Evolutionary conservation across 768 basidiomycete species (phyloP).

Genomic region (Phlebiopsis gigantea): DNA sequence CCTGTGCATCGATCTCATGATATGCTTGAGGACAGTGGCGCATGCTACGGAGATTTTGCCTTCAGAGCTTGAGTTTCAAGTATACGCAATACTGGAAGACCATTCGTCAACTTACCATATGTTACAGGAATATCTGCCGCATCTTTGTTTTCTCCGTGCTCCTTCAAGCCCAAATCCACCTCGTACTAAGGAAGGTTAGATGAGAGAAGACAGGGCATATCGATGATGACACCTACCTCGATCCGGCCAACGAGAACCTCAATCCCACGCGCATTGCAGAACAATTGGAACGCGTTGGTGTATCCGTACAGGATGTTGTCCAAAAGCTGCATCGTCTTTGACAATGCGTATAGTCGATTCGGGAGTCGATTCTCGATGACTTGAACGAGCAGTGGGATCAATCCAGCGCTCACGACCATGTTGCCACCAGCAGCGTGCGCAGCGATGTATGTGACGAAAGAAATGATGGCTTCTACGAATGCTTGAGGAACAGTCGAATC

Average conservation of each 20-base stretch:
- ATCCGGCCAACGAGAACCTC: slow-evolving; percentile 82
- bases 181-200: slow-evolving; percentile 25
- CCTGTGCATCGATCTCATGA: slow-evolving; percentile 87
- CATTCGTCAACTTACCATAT: slow-evolving; percentile 39
- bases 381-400: slow-evolving; percentile 86
- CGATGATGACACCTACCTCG: slow-evolving; percentile 57
- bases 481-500: slow-evolving; percentile 64
- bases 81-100: not conserved
- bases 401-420: slow-evolving; percentile 92
- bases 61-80: slow-evolving; percentile 19
- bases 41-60: slow-evolving; percentile 72
- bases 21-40: slow-evolving; percentile 81
- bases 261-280: slow-evolving; percentile 80
- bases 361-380: slow-evolving; percentile 75
- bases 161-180: slow-evolving; percentile 37
- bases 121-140: slow-evolving; percentile 43
- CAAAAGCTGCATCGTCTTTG: slow-evolving; percentile 87
- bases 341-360: slow-evolving; percentile 67
- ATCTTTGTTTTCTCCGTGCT: slow-evolving; percentile 40
- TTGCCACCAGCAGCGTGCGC: slow-evolving; percentile 82
- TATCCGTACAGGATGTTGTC: slow-evolving; percentile 92
- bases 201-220: too few species aligned
- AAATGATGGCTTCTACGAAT: slow-evolving; percentile 79
- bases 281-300: slow-evolving; percentile 80
- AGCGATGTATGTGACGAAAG: slow-evolving; percentile 83